These are phyloP conservation scores for Hypericum androsaemum DNA, from an alignment of 345 rosid species.

Conservation along the genomic window DNA sequence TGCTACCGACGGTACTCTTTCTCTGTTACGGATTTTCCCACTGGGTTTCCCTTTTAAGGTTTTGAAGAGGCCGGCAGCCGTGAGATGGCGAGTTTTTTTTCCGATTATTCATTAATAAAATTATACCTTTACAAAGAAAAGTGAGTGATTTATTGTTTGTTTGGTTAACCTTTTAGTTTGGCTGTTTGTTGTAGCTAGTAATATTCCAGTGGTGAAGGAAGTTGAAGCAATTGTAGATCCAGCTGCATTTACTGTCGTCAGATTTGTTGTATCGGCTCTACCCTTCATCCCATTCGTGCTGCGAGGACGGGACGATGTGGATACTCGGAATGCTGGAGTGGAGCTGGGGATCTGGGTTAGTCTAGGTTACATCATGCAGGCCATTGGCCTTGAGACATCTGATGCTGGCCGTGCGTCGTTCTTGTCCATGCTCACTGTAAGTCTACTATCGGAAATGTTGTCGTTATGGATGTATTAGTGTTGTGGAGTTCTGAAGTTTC, in stretches of 20 bases:
- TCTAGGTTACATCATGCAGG: slow-evolving; percentile 50
- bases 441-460: slow-evolving; percentile 14
- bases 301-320: slow-evolving; percentile 27
- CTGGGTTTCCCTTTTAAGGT: no score
- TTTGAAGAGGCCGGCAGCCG: no score
- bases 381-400: slow-evolving; percentile 44
- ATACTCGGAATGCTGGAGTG: slow-evolving; percentile 44
- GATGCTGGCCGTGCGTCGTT: slow-evolving; percentile 59
- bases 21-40: no score
- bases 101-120: no score
- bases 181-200: slow-evolving; percentile 48
- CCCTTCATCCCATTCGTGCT: slow-evolving; percentile 44
- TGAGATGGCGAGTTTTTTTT: no score
- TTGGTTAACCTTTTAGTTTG: no score
- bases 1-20: no score
- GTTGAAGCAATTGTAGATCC: slow-evolving; percentile 44
- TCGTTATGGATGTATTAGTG: not conserved
- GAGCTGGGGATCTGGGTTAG: slow-evolving; percentile 64
- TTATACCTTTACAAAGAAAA: no score
- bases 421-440: slow-evolving; percentile 41
- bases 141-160: no score
- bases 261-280: slow-evolving; percentile 44
- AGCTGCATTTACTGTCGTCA: slow-evolving; percentile 39
- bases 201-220: slow-evolving; percentile 49
- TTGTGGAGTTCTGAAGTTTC: no score